Base-by-base conservation (phyloP, 23 red algal genomes). In the Cyanidioschyzon merolae region DNA sequence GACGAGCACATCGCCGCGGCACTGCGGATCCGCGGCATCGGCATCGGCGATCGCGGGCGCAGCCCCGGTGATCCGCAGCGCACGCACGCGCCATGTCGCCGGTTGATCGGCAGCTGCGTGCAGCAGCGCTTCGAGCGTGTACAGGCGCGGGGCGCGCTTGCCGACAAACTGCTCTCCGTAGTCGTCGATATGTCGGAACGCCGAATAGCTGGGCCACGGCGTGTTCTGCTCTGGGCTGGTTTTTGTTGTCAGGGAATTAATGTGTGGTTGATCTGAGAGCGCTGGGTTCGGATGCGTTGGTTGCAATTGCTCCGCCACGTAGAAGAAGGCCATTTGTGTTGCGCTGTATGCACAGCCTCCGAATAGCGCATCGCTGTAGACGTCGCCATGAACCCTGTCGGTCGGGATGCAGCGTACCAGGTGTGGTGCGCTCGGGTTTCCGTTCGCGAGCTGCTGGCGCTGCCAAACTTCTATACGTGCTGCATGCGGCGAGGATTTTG, bases 101-200 rank as follows among this genome's bases (percentile, higher is more conserved):
- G 63, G 63, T 3, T 35, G 12, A 27, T 3, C 12, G 17, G 39
- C 40, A 18, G 30, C 41, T n/a, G n/a, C n/a, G n/a, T n/a, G n/a
- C n/a, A n/a, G n/a, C 21, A 15, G 45, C 45, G 59, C 38, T 27
- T 81, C 78, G 0, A 81, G 68, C 38, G 27, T 21, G 50, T 15
- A 81, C 45, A 81, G 38, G 7, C 58, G 35, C 38, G 78, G 58
- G 2, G 21, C n/a, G 3, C 16, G 59, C 54, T 81, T 81, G 1
- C 41, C 78, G 0, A 58, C 68, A 57, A 59, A 81, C 2, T 67
- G 59, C 50, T 81, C 78, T 1, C 78, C 78, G 68, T 71, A 81
- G n/a, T 81, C 78, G 3, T 71, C 51, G 37, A 59, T 34, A 17
- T n/a, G 17, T 12, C 54, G 18, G 38, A 50, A 81, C 29, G 21